Conservation (phyloP, 805 yeast species). For the Zygosaccharomyces gambellarensis region DNA sequence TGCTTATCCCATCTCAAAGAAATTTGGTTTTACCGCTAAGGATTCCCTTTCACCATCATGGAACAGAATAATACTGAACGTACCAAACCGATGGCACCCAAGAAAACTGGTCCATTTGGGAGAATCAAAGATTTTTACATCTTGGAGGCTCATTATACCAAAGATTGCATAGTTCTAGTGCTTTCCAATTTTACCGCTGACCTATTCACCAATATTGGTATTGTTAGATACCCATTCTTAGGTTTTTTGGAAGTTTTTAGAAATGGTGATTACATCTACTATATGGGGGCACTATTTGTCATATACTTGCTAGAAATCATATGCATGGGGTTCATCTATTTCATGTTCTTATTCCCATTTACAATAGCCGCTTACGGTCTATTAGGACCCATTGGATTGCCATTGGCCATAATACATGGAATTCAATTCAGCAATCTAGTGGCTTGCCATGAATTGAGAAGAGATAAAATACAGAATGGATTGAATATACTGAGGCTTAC, state of each 20-base stretch:
- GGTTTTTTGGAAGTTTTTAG: conserved; percentile 7
- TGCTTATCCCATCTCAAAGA: too few relatives aligned
- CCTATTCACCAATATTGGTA: conserved; percentile 2
- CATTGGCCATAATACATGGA: conserved; percentile 10
- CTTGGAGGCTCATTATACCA: not conserved
- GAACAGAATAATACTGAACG: not conserved
- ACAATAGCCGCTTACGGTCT: conserved; percentile 8
- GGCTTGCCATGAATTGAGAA: conserved; percentile 12
- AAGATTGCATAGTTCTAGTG: not conserved
- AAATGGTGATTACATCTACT: conserved; percentile 7
- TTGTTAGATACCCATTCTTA: conserved; percentile 6
- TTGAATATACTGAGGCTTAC: not conserved
- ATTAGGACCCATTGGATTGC: conserved; percentile 11
- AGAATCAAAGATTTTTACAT: not conserved
- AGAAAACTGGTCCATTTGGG: not conserved
- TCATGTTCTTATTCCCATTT: conserved; percentile 7
- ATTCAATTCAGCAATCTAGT: conserved; percentile 6
- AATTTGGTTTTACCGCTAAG: too few relatives aligned
- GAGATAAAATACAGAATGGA: not conserved
- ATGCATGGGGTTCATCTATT: conserved; percentile 5
- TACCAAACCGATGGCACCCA: not conserved
- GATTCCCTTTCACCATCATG: too few relatives aligned
- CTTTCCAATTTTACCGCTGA: conserved; percentile 3
- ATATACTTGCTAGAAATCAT: conserved; percentile 5
- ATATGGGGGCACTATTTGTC: conserved; percentile 5